Percentiles rank a stretch among this genome's conserved stretches.
Evolutionary conservation across 257 asterid species (phyloP).

Genomic region (Solanum appendiculatum): DNA sequence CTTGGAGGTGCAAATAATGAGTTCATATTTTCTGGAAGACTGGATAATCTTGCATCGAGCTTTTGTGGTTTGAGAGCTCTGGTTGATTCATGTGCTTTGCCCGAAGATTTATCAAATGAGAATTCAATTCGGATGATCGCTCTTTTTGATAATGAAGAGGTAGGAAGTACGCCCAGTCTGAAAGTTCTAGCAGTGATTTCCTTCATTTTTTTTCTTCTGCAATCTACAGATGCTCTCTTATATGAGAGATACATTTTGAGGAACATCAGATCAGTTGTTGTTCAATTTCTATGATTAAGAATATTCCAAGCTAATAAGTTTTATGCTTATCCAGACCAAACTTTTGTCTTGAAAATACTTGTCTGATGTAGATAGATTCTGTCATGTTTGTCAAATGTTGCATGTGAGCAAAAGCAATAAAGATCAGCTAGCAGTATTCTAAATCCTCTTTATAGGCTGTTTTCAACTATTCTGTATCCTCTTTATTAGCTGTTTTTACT

Average conservation of each 20-base stretch:
- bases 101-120: constrained; percentile 67
- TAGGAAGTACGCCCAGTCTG: constrained; percentile 13
- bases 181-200: neutral
- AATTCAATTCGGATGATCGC: constrained; percentile 82
- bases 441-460: neutral
- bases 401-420: neutral
- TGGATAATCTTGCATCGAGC: constrained; percentile 97
- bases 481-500: neutral
- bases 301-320: neutral
- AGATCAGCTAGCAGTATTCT: neutral
- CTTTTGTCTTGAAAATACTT: neutral
- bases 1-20: constrained; percentile 96
- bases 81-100: constrained; percentile 64
- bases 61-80: constrained; percentile 97
- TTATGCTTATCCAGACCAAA: neutral
- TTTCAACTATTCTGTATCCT: neutral
- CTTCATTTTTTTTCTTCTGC: neutral
- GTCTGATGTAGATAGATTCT: neutral
- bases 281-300: neutral
- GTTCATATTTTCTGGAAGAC: constrained; percentile 95
- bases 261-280: neutral
- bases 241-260: neutral
- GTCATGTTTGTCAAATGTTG: neutral
- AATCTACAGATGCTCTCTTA: neutral
- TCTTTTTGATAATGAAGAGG: constrained; percentile 97